Base-by-base conservation (phyloP, 805 yeast species). In the Kuraishia ogatae region DNA sequence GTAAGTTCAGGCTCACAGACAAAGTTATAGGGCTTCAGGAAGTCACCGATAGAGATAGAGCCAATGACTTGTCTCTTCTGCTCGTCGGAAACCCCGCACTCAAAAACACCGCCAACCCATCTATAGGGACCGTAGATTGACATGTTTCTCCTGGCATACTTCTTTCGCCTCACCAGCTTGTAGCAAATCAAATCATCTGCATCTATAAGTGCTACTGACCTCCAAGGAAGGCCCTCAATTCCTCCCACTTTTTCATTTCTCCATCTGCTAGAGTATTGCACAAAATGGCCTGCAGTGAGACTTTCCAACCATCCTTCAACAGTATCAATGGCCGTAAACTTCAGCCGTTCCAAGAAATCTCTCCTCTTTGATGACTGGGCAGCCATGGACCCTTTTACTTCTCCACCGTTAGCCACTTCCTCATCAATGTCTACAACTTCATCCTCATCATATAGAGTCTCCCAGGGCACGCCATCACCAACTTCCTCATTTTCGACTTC, bases 41-140 rank as follows among this genome's bases (percentile, higher is more conserved):
- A 26, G 10, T 35, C 39, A 20, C n/a, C 22, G 10, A 21, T 13
- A 15, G 10, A 55, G 29, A 26, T 63, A 58, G 48, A 57, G 28
- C 54, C 58, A 55, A 64, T 62, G 53, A 61, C 67, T 28, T 52
- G 57, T 50, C 21, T 39, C 55, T 71, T 74, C 4, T 59, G 59
- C 1, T 62, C 66, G 20, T 62, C 56, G 1, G 74, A 61, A 1
- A 77, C 56, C 13, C 74, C 67, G 61, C 87, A 82, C 54, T 75
- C 74, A 64, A 76, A 87, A 1, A 86, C 60, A 0, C 83, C 90
- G 5, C 92, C 93, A 1, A 87, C 79, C 68, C 80, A 79, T 0
- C 82, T 76, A 20, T 75, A 70, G 0, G 90, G 89, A 17, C 80
- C 68, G 61, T 74, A 83, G 6, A 82, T 62, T 1, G 78, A 73